Conservation (phyloP, 139 green algal species). For the Coccomyxa sp. region DNA sequence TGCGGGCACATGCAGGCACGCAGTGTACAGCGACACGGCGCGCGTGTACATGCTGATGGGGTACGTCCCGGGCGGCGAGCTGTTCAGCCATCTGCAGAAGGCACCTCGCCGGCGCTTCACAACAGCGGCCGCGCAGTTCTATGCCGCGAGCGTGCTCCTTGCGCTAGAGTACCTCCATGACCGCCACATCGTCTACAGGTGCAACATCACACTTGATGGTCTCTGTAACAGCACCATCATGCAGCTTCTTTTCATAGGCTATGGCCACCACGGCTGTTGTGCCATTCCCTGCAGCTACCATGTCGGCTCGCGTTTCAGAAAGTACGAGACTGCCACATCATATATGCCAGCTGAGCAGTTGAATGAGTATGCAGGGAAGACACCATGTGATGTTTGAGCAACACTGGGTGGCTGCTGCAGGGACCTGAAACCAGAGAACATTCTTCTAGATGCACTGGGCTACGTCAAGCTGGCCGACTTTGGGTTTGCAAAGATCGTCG, state of each 20-base stretch:
- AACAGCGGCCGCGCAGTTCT: not conserved
- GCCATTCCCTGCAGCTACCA: not conserved
- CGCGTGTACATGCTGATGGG: constrained; percentile 10
- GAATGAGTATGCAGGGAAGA: too few relatives aligned
- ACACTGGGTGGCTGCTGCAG: constrained; percentile 16
- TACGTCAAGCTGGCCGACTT: constrained; percentile 83
- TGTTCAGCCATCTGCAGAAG: constrained; percentile 3
- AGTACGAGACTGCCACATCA: not conserved
- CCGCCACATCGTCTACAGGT: constrained; percentile 2
- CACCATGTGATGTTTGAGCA: too few relatives aligned
- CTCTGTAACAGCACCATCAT: not conserved
- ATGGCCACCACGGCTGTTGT: not conserved
- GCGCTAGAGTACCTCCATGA: not conserved
- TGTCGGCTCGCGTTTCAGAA: not conserved
- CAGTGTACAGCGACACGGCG: not conserved
- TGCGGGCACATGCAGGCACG: not conserved
- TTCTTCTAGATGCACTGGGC: constrained; percentile 59
- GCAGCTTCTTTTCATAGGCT: not conserved
- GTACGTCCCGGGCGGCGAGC: constrained; percentile 10
- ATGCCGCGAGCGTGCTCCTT: not conserved
- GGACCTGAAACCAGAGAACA: constrained; percentile 75
- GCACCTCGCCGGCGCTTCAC: not conserved
- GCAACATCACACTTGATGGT: not conserved
- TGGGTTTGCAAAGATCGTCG: constrained; percentile 76
- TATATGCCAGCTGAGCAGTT: too few relatives aligned